Evolutionary conservation across 2,329 filamentous ascomycete species (phyloP).

Genomic region (Sphaerulina vaccinii): DNA sequence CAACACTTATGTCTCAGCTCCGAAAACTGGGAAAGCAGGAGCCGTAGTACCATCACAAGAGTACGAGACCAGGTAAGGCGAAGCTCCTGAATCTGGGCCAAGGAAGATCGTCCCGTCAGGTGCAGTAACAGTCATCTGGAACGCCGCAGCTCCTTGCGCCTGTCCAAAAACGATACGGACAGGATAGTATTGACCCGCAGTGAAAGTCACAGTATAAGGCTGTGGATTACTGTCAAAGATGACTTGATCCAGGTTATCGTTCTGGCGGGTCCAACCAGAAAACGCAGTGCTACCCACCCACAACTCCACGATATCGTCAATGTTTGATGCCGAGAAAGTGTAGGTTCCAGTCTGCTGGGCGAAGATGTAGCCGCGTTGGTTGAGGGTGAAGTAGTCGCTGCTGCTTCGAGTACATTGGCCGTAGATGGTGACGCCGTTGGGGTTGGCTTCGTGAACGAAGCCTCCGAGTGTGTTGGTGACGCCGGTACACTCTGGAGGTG

Average conservation of each 20-base stretch:
- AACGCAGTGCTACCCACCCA: too few relatives aligned
- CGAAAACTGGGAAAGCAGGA: background rate
- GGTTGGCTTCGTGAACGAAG: background rate
- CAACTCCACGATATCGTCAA: too few relatives aligned
- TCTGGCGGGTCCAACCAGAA: too few relatives aligned
- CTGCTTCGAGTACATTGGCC: too few relatives aligned
- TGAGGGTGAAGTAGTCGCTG: too few relatives aligned
- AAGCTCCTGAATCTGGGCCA: background rate
- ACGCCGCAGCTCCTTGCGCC: background rate
- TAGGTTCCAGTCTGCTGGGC: too few relatives aligned
- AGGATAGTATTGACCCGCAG: background rate
- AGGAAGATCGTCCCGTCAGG: slow-evolving; percentile 1
- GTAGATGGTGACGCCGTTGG: background rate
- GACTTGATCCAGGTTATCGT: too few relatives aligned
- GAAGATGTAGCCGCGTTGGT: too few relatives aligned
- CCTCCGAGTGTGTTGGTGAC: background rate
- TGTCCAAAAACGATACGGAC: slow-evolving; percentile 1
- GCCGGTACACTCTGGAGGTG: background rate
- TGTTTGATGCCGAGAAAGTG: too few relatives aligned
- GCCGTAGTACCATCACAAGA: slow-evolving; percentile 5
- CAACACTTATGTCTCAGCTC: too few relatives aligned
- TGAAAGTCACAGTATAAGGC: background rate
- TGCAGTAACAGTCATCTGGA: background rate
- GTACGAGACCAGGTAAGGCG: slow-evolving; percentile 6
- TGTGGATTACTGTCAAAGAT: too few relatives aligned